Conservation (phyloP, 345 rosid species). For the Eucalyptus sideroxylon region DNA sequence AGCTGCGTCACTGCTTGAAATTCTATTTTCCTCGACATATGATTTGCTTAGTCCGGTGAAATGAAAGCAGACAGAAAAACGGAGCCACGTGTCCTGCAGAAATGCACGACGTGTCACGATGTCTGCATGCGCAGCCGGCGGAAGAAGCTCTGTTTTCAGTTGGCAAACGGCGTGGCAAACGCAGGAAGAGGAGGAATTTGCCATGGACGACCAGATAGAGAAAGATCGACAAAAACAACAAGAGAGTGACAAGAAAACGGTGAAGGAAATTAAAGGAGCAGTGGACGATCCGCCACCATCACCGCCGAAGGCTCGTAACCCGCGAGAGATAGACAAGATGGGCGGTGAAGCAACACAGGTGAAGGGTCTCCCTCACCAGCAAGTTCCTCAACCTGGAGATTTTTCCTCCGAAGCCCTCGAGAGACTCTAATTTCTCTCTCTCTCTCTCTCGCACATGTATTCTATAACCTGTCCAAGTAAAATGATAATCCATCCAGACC, state of each 20-base stretch:
- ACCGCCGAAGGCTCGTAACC: not conserved
- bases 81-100: not conserved
- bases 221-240: not conserved
- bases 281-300: not conserved
- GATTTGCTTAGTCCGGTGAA: not conserved
- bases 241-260: not conserved
- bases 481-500: not conserved
- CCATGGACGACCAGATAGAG: not conserved
- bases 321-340: not conserved
- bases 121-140: not conserved
- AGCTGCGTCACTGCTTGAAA: not conserved
- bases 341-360: not conserved
- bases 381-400: conserved; percentile 21
- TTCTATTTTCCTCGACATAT: not conserved
- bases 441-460: not conserved
- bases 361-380: conserved; percentile 11
- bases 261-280: conserved; percentile 13
- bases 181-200: not conserved
- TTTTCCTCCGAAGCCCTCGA: conserved; percentile 16
- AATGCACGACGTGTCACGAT: not conserved
- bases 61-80: not conserved
- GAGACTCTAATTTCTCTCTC: not conserved
- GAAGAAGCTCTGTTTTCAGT: not conserved
- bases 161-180: not conserved
- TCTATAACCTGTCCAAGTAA: not conserved